Evolutionary conservation across 108 stramenopile species (phyloP).

Genomic region (Cyclotella kingstonii): DNA sequence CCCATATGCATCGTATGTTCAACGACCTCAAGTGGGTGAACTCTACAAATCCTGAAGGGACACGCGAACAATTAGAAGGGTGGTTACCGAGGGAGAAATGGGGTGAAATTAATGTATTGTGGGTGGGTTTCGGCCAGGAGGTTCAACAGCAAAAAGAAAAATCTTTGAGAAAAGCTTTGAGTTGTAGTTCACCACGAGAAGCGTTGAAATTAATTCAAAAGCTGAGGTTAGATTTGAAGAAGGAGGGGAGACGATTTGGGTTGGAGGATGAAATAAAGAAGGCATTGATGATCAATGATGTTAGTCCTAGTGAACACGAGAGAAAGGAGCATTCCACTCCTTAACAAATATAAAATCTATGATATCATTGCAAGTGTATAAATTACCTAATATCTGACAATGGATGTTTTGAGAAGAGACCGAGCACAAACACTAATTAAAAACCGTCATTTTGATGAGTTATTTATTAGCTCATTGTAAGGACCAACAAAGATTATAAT

Average conservation of each 20-base stretch:
- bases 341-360: no score
- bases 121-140: constrained; percentile 94
- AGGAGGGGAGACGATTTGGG: constrained; percentile 59
- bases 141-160: constrained; percentile 84
- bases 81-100: constrained; percentile 84
- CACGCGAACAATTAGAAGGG: constrained; percentile 76
- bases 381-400: no score
- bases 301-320: no score
- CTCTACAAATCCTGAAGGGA: constrained; percentile 80
- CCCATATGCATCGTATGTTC: constrained; percentile 93
- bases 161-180: constrained; percentile 65
- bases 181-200: constrained; percentile 57
- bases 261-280: constrained; percentile 49
- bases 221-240: constrained; percentile 65
- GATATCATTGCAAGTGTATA: no score
- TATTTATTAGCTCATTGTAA: no score
- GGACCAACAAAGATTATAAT: no score
- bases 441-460: no score
- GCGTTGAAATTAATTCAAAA: constrained; percentile 63
- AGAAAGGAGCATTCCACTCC: no score
- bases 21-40: constrained; percentile 80
- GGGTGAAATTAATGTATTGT: constrained; percentile 76
- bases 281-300: constrained; percentile 1
- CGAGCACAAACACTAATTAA: no score
- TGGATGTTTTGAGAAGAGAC: no score